Evolutionary conservation across 2,329 filamentous ascomycete genomes (phyloP).

Genomic region (Monilinia fructigena): DNA sequence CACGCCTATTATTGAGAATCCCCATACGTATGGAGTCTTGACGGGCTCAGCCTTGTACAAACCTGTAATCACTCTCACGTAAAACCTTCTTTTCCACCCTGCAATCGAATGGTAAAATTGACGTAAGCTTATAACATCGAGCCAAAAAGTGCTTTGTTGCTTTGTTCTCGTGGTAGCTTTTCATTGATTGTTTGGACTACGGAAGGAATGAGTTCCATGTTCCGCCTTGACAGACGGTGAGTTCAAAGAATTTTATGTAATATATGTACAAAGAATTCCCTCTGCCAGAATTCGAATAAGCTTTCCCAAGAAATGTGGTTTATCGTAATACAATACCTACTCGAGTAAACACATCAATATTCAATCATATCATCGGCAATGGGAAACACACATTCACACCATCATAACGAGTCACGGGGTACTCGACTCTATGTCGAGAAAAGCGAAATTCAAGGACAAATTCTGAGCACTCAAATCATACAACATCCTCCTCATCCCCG

Average conservation of each 20-base stretch:
- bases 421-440: not conserved
- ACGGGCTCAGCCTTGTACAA: conserved; percentile 20
- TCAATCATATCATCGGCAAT: not conserved
- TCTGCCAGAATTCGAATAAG: not conserved
- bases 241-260: not conserved
- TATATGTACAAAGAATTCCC: conserved; percentile 12
- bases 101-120: not conserved
- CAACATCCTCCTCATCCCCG: conserved; percentile 1
- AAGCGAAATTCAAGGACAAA: conserved; percentile 15
- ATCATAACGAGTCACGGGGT: not conserved
- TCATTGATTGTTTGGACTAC: not conserved
- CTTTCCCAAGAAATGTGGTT: not conserved
- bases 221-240: not conserved
- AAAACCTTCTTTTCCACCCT: not conserved
- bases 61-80: conserved; percentile 11
- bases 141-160: too few species aligned
- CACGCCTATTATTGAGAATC: not conserved
- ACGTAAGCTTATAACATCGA: not conserved
- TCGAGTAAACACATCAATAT: not conserved
- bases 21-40: not conserved
- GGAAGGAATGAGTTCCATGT: conserved; percentile 3
- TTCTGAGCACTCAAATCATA: conserved; percentile 7
- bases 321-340: not conserved
- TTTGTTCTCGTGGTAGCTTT: conserved; percentile 8
- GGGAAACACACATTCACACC: conserved; percentile 19